Evolutionary conservation across 139 green algal species (phyloP).

Genomic region (Chlamydomonas schloesseri): DNA sequence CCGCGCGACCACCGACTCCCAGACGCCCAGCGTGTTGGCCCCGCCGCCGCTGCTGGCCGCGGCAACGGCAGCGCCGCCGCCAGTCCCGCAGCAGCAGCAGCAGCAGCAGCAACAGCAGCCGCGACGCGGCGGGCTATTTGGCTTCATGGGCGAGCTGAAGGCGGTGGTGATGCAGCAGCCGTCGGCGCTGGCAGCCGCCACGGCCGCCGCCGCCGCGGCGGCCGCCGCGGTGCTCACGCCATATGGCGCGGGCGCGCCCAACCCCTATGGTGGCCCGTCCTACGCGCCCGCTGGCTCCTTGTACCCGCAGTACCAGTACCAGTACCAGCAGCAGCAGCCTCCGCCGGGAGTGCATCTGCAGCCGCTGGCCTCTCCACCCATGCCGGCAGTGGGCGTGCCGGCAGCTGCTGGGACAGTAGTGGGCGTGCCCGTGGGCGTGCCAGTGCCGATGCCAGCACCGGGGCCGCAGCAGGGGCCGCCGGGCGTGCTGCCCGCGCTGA

Average conservation of each 20-base stretch:
- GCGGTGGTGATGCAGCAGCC: neutral
- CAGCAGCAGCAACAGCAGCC: neutral
- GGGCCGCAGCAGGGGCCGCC: too few relatives aligned
- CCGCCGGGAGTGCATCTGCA: too few relatives aligned
- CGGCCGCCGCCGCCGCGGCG: neutral
- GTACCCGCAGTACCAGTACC: too few relatives aligned
- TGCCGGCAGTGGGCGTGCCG: too few relatives aligned
- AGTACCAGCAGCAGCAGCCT: too few relatives aligned
- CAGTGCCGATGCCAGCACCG: too few relatives aligned
- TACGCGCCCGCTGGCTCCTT: too few relatives aligned
- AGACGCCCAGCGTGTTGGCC: neutral
- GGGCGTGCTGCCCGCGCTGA: too few relatives aligned
- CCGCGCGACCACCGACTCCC: neutral
- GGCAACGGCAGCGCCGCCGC: neutral
- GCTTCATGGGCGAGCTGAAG: neutral
- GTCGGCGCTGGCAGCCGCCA: neutral
- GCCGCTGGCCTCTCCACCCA: too few relatives aligned
- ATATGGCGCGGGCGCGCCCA: neutral
- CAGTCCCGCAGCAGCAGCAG: neutral
- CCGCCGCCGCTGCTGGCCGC: slow-evolving; percentile 26
- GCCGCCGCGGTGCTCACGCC: neutral
- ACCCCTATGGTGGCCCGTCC: neutral
- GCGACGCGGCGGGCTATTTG: neutral
- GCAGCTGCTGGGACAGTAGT: too few relatives aligned
- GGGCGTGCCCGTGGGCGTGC: too few relatives aligned